phyloP scores from a whole-genome alignment of 1,284 basidiomycete species.

The Porogramme epimiltina region DNA sequence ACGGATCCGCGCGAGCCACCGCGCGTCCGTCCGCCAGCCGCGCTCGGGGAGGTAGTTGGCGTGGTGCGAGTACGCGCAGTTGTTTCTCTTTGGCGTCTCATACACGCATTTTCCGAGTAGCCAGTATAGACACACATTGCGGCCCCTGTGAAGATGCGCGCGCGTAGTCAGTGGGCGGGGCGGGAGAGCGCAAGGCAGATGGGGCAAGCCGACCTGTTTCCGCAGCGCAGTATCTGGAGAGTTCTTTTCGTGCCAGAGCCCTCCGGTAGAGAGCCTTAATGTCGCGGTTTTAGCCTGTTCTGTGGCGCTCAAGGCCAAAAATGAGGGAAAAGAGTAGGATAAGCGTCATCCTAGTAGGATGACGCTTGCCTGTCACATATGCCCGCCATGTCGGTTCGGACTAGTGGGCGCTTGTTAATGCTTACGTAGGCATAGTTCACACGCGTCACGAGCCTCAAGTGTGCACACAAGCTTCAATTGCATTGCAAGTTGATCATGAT shows the following conservation, averaged over 20 bases:
- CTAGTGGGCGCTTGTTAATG: no score
- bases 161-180: not conserved
- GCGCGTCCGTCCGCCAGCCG: slow-evolving; percentile 5
- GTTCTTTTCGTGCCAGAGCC: not conserved
- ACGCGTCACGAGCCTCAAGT: no score
- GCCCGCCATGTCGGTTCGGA: no score
- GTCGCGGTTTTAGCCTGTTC: no score
- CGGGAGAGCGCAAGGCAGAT: not conserved
- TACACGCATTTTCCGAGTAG: slow-evolving; percentile 38
- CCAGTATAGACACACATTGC: slow-evolving; percentile 17
- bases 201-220: not conserved
- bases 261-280: no score
- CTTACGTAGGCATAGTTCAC: no score
- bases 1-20: slow-evolving; percentile 4
- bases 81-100: slow-evolving; percentile 4
- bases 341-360: no score
- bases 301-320: no score
- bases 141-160: not conserved
- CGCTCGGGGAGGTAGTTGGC: slow-evolving; percentile 30
- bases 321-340: no score
- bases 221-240: not conserved
- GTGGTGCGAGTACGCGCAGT: slow-evolving; percentile 41
- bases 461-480: no score
- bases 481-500: no score
- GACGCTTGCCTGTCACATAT: no score